These are phyloP conservation scores for Emergomyces orientalis DNA, from an alignment of 2,329 filamentous ascomycete species.

Conservation along the genomic window DNA sequence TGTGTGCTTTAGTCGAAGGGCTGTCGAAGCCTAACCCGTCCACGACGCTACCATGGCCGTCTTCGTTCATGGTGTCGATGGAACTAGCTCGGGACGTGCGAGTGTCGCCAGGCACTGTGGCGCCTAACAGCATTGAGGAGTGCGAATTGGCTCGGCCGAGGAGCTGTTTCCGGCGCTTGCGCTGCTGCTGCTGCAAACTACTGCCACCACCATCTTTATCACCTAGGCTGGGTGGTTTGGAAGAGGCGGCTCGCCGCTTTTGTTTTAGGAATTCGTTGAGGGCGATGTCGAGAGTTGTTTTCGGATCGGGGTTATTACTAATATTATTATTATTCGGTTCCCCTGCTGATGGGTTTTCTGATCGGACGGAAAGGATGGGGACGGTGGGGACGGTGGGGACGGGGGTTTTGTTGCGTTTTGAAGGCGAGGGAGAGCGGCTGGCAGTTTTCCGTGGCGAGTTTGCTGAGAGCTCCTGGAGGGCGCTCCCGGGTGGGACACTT, in stretches of 20 bases:
- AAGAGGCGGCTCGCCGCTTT: conserved; percentile 28
- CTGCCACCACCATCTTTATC: conserved; percentile 18
- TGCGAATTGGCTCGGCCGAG: conserved; percentile 37
- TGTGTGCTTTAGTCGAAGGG: conserved; percentile 18
- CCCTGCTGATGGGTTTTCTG: not conserved
- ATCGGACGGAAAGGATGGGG: not conserved
- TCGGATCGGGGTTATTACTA: not conserved
- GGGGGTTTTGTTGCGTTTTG: conserved; percentile 10
- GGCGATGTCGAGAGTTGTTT: conserved; percentile 19
- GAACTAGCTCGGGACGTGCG: conserved; percentile 38
- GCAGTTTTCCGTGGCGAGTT: conserved; percentile 15
- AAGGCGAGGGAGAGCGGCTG: conserved; percentile 20
- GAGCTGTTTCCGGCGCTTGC: conserved; percentile 29
- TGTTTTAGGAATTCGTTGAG: conserved; percentile 35
- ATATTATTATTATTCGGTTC: not conserved
- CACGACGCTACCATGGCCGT: conserved; percentile 31
- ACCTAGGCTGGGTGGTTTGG: conserved; percentile 20
- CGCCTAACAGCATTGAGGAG: conserved; percentile 24
- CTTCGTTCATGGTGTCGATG: conserved; percentile 42
- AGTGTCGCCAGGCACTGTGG: not conserved
- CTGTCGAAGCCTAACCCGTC: conserved; percentile 21
- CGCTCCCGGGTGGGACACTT: not conserved
- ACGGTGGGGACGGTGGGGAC: not conserved
- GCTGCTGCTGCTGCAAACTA: not conserved
- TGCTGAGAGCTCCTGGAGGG: conserved; percentile 16